phyloP scores from a whole-genome alignment of 768 basidiomycete genomes.

The Xerocomellus chrysenteron region DNA sequence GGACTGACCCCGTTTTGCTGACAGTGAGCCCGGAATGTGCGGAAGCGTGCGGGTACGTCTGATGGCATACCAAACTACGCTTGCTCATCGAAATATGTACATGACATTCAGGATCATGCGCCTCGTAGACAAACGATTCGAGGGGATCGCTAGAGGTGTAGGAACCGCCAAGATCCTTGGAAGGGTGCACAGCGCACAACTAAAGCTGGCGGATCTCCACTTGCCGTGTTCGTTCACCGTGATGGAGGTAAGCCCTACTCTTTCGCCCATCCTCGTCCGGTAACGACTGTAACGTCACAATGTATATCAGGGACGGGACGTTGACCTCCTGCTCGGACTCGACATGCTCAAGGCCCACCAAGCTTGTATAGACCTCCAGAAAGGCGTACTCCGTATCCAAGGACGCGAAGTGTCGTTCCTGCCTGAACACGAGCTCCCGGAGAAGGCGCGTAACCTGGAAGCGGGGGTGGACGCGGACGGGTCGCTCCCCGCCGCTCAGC shows the following conservation, averaged over 20 bases:
- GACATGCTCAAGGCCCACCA: conserved; percentile 99
- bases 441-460: conserved; percentile 59
- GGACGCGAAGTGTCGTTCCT: conserved; percentile 86
- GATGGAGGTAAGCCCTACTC: conserved; percentile 67
- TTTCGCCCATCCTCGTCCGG: neutral
- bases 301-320: conserved; percentile 69
- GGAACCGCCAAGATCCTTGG: conserved; percentile 95
- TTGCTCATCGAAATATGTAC: conserved; percentile 1
- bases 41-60: conserved; percentile 79
- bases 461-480: conserved; percentile 28
- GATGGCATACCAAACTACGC: neutral
- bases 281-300: neutral
- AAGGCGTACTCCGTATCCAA: conserved; percentile 89
- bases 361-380: conserved; percentile 91
- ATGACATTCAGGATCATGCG: conserved; percentile 75
- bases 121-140: conserved; percentile 80
- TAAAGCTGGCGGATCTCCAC: conserved; percentile 81
- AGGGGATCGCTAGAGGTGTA: conserved; percentile 90
- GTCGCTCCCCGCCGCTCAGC: conserved; percentile 16
- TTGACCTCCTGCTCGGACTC: conserved; percentile 96
- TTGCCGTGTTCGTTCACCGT: conserved; percentile 92
- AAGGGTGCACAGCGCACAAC: conserved; percentile 88
- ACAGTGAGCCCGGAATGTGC: conserved; percentile 91
- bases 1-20: neutral
- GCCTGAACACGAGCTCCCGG: conserved; percentile 91